Base-by-base conservation (phyloP, 2,329 filamentous ascomycete genomes). In the Diaporthe sp. region DNA sequence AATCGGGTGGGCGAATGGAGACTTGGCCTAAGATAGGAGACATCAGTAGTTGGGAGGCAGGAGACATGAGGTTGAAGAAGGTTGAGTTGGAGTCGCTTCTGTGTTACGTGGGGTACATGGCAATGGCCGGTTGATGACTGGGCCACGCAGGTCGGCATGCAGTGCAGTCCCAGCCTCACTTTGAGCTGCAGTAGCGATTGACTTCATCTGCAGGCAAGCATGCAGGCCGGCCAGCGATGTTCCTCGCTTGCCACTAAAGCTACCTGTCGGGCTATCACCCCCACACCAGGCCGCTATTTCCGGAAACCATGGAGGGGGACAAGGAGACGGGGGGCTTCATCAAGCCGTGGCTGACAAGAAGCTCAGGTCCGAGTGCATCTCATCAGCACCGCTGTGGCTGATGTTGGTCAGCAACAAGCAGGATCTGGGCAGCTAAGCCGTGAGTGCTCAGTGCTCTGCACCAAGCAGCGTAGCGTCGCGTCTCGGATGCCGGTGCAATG, bases 131-230 rank as follows among this genome's bases (percentile, higher is more conserved):
- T 53, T 39, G 56, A 69, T 74, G 63, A 76, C 72, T 77, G 76
- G 75, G 37, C 61, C 39, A 72, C 68, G 63, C 68, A 47, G 71
- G 39, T 73, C 71, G 75, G 66, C 68, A 56, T 72, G 69, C 50
- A 70, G 53, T 42, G 27, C 27, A 53, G 68, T 72, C 74, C 75
- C 77, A 78, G 77, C 77, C 77, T 78, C 76, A 76, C 75, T 75
- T 74, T 75, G 68, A 68, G 50, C 73, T 75, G 75, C 74, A 77
- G 72, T 71, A 76, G 72, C 73, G 73, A 75, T 35, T 58, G 47
- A 70, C 71, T 71, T 66, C 61, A 35, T 66, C 27, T 73, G 66
- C 71, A 75, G 71, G 25, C 37, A 44, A 44, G 32, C 70, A 73
- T 73, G 70, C 70, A 75, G 66, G 75, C 71, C 53, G 75, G 73